phyloP scores from a whole-genome alignment of 495 filamentous ascomycete species.

The Annulohypoxylon nitens region DNA sequence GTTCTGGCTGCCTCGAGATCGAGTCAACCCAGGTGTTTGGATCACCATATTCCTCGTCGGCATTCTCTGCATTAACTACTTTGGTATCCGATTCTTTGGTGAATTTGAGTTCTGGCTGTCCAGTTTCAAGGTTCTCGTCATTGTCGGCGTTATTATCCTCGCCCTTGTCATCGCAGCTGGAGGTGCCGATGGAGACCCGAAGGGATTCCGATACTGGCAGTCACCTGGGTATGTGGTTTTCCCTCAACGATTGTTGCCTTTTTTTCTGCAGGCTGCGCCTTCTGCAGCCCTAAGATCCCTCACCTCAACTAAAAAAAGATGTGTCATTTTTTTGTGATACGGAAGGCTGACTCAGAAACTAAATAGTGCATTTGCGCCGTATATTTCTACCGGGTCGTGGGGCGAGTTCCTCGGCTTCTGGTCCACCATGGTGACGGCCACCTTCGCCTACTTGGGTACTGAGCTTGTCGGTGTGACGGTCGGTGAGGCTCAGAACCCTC shows the following conservation, averaged over 20 bases:
- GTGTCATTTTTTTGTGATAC: slow-evolving; percentile 9
- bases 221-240: slow-evolving; percentile 67
- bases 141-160: slow-evolving; percentile 74
- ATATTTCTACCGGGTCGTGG: slow-evolving; percentile 61
- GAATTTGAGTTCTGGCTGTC: slow-evolving; percentile 89
- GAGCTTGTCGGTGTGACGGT: slow-evolving; percentile 87
- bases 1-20: slow-evolving; percentile 72
- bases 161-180: slow-evolving; percentile 79
- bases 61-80: slow-evolving; percentile 73
- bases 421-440: slow-evolving; percentile 81
- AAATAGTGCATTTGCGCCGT: slow-evolving; percentile 72
- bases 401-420: slow-evolving; percentile 81
- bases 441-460: slow-evolving; percentile 87
- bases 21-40: slow-evolving; percentile 80
- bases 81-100: slow-evolving; percentile 77
- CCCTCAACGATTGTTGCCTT: neutral
- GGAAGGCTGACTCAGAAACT: slow-evolving; percentile 55
- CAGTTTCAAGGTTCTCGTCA: slow-evolving; percentile 75
- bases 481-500: slow-evolving; percentile 83
- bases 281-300: neutral
- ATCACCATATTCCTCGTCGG: slow-evolving; percentile 75
- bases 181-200: slow-evolving; percentile 78
- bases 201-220: slow-evolving; percentile 85
- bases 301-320: neutral
- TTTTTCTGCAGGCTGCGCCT: neutral